A percentile compares a stretch with the other conserved stretches of the same genome.
These are phyloP conservation scores for Puccinia coronata DNA, from an alignment of 1,284 basidiomycete species.

Conservation along the genomic window DNA sequence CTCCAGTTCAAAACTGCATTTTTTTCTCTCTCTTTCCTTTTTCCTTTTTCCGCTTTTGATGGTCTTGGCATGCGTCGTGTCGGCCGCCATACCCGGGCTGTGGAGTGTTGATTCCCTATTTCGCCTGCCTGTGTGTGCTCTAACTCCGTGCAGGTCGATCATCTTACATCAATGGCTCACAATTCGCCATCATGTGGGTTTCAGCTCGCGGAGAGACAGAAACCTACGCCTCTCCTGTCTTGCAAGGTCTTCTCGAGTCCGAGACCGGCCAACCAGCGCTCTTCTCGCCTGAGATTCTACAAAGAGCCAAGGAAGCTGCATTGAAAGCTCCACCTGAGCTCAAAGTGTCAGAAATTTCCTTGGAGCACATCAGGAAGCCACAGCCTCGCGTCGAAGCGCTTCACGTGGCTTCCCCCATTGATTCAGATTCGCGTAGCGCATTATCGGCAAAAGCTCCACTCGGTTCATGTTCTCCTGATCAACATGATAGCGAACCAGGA, in stretches of 20 bases:
- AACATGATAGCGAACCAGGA: background rate
- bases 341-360: slow-evolving; percentile 25
- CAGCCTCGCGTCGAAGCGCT: background rate
- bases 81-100: slow-evolving; percentile 51
- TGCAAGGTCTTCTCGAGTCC: slow-evolving; percentile 44
- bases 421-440: slow-evolving; percentile 16
- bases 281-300: slow-evolving; percentile 50
- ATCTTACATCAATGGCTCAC: slow-evolving; percentile 63
- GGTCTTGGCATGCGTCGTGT: background rate
- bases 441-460: slow-evolving; percentile 24
- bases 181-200: slow-evolving; percentile 64
- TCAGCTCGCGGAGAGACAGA: slow-evolving; percentile 64
- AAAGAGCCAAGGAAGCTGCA: slow-evolving; percentile 45
- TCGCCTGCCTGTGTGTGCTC: background rate
- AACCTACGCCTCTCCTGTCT: slow-evolving; percentile 62
- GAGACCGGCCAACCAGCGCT: slow-evolving; percentile 32
- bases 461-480: slow-evolving; percentile 19
- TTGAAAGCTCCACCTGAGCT: slow-evolving; percentile 51
- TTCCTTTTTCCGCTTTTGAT: slow-evolving; percentile 17
- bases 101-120: slow-evolving; percentile 48
- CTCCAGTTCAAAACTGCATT: too few relatives aligned
- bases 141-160: slow-evolving; percentile 54
- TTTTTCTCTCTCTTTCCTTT: background rate
- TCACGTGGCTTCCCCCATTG: slow-evolving; percentile 1
- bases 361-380: slow-evolving; percentile 40